These are phyloP conservation scores for Entonaema liquescens DNA, from an alignment of 495 filamentous ascomycete species.

Conservation along the genomic window DNA sequence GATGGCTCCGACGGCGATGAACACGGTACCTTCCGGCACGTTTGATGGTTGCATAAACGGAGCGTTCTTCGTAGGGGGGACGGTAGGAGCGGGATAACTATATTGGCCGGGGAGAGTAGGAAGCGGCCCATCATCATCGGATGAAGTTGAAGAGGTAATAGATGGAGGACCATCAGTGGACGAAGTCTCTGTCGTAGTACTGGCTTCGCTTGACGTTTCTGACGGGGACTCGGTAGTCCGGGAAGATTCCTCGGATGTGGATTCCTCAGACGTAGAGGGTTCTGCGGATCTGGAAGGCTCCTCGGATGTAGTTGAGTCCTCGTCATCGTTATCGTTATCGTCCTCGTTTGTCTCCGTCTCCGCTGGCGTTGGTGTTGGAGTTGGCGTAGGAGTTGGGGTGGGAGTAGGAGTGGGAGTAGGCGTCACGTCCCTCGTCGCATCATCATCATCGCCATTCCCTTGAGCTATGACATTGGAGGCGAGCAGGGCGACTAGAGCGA, in stretches of 20 bases:
- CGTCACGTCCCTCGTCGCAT: constrained; percentile 22
- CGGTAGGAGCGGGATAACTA: constrained; percentile 68
- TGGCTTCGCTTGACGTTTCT: constrained; percentile 15
- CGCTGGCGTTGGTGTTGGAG: constrained; percentile 13
- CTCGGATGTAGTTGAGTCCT: constrained; percentile 23
- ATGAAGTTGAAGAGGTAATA: constrained; percentile 41
- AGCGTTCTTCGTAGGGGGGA: constrained; percentile 84
- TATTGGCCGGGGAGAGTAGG: constrained; percentile 57
- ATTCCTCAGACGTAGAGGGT: constrained; percentile 14
- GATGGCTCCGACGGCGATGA: constrained; percentile 90
- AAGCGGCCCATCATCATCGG: constrained; percentile 41
- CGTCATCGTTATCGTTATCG: not conserved
- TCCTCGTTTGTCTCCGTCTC: not conserved
- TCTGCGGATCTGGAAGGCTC: too few species aligned
- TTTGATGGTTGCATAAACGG: constrained; percentile 96
- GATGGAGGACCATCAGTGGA: constrained; percentile 40
- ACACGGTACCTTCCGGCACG: constrained; percentile 92
- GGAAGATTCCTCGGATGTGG: constrained; percentile 4
- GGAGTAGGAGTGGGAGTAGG: not conserved
- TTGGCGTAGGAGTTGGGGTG: constrained; percentile 36
- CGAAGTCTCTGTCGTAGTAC: constrained; percentile 29
- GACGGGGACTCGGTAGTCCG: constrained; percentile 21
- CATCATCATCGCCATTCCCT: constrained; percentile 20
- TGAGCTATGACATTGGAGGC: constrained; percentile 41
- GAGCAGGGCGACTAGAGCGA: constrained; percentile 29